Conservation (phyloP, 352 stramenopile species). For the Globisporangium alternatum region DNA sequence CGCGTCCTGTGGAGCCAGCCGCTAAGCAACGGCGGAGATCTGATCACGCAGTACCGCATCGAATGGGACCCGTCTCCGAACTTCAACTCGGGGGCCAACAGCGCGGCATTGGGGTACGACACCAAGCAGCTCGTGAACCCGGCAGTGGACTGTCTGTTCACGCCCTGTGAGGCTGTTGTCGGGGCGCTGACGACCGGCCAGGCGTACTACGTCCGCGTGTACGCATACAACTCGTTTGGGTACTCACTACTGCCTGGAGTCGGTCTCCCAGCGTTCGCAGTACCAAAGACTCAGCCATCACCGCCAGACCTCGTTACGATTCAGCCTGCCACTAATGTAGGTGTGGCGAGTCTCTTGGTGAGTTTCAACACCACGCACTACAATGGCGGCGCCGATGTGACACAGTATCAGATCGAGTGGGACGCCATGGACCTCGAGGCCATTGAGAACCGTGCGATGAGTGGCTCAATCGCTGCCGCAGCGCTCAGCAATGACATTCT, state of each 20-base stretch:
- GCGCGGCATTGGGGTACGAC: slow-evolving; percentile 78
- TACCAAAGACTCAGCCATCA: slow-evolving; percentile 75
- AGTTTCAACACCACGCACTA: slow-evolving; percentile 76
- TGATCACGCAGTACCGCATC: slow-evolving; percentile 92
- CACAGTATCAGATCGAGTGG: slow-evolving; percentile 92
- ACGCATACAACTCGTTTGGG: slow-evolving; percentile 91
- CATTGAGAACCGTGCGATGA: slow-evolving; percentile 34
- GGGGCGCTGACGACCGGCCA: slow-evolving; percentile 66
- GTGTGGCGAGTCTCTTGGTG: slow-evolving; percentile 57
- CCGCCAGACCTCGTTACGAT: slow-evolving; percentile 58
- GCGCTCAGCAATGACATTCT: slow-evolving; percentile 55
- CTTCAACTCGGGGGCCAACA: slow-evolving; percentile 79
- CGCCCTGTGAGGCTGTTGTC: slow-evolving; percentile 83
- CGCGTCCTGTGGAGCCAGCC: slow-evolving; percentile 89
- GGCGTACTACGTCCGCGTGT: slow-evolving; percentile 90
- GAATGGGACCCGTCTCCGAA: slow-evolving; percentile 90
- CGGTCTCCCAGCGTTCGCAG: slow-evolving; percentile 60
- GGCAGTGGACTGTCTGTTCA: slow-evolving; percentile 72
- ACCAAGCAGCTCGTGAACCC: slow-evolving; percentile 65
- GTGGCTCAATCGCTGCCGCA: slow-evolving; percentile 21
- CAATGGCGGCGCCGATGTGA: slow-evolving; percentile 80
- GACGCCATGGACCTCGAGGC: slow-evolving; percentile 85
- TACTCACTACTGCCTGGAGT: slow-evolving; percentile 76
- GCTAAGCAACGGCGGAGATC: slow-evolving; percentile 87
- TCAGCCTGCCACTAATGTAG: slow-evolving; percentile 13